Base-by-base conservation (phyloP, 202 grass and related monocot genomes). In the Carex arenaria region DNA sequence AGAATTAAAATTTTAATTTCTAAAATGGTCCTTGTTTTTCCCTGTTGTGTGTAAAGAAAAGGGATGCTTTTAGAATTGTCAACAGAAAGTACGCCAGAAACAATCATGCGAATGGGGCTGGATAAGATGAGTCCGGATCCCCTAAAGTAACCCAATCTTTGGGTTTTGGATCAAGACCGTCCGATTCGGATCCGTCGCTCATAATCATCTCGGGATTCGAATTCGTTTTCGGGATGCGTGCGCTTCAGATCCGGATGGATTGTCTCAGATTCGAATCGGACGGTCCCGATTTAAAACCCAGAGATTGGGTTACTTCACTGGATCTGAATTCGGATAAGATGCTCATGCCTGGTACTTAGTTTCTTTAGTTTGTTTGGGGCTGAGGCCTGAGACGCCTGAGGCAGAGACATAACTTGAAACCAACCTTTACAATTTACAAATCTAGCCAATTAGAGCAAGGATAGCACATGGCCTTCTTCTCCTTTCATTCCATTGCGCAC, bases 361-460 rank as follows among this genome's bases (percentile, higher is more conserved):
- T 36, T 70, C 67, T 70, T 7, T 10, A 20, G 6, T 42, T 71
- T 45, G 8, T 26, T 26, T 26, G 42, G 42, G 9, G 9, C 40
- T 4, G 42, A 45, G 42, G 38, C 72, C 26, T n/a, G n/a, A n/a
- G n/a, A 26, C 26, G 0, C 26, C 26, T 10, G 42, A 45, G 42
- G 38, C 72, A n/a, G 28, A 57, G 28, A 77, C 52, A 77, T 34
- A 32, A 57, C 15, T 57, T 77, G 72, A 77, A 32, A 77, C 73
- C 52, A 57, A 56, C 73, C 52, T 77, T 77, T 77, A 36, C 73
- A 77, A 59, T 53, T 77, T 77, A 36, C 73, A 77, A 77, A 77
- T 77, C 73, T 59, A 77, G 28, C 73, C 73, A 77, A 77, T 77
- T 72, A 53, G 52, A 23, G 28, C 14, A 59, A 54, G 7, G 26